These are phyloP conservation scores for Malus sylvestris DNA, from an alignment of 306 rosid genomes.

Conservation along the genomic window DNA sequence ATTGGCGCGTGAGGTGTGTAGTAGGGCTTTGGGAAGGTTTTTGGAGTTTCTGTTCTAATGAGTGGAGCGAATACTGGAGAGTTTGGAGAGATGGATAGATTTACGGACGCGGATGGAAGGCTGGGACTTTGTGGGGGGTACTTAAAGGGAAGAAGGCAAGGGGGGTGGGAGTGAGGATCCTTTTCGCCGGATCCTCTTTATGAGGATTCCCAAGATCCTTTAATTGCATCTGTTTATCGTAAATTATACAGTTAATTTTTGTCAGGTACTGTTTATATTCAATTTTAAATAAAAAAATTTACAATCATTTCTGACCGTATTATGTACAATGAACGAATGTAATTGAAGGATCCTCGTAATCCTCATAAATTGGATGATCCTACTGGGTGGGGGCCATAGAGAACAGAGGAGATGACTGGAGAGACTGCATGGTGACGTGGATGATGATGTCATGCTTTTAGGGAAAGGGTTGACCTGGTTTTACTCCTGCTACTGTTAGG, in stretches of 20 bases:
- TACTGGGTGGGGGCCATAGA: neutral
- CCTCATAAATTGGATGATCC: too few species aligned
- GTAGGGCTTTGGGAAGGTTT: neutral
- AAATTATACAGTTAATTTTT: fast-evolving
- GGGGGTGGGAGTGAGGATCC: neutral
- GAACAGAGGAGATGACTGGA: neutral
- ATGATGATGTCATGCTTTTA: conserved; percentile 33
- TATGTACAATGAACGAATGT: too few species aligned
- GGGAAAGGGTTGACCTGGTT: conserved; percentile 48
- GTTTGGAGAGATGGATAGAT: neutral
- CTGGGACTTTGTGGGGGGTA: conserved; percentile 3
- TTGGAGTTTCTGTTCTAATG: neutral
- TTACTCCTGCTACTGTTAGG: neutral
- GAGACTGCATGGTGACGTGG: conserved; percentile 42
- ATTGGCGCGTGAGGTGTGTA: conserved; percentile 44
- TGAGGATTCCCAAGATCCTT: too few species aligned
- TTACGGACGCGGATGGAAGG: neutral
- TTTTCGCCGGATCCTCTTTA: too few species aligned
- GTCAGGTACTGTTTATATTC: too few species aligned
- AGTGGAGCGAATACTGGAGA: neutral
- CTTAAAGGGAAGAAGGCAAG: conserved; percentile 21
- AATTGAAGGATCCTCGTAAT: fast-evolving
- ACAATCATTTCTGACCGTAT: fast-evolving
- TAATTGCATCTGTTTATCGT: fast-evolving
- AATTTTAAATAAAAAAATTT: too few species aligned